These are phyloP conservation scores for Laburnicola sp. DNA, from an alignment of 2,329 filamentous ascomycete species.

Conservation along the genomic window DNA sequence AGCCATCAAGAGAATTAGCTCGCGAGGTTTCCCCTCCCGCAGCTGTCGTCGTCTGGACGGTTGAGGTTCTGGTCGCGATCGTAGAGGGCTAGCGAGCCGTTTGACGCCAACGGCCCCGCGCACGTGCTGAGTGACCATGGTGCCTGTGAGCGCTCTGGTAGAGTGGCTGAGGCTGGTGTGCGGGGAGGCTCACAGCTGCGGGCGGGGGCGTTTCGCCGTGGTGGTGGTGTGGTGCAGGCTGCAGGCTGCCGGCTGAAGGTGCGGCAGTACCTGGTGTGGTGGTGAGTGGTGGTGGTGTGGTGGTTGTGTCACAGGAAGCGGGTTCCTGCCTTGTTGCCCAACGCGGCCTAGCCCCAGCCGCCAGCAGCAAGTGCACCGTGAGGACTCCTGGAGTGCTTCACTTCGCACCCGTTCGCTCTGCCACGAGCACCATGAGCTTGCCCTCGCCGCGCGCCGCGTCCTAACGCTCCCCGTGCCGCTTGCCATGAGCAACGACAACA, in stretches of 20 bases:
- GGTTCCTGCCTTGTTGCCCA: constrained; percentile 8
- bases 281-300: constrained; percentile 6
- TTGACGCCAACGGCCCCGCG: constrained; percentile 12
- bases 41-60: constrained; percentile 28
- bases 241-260: neutral
- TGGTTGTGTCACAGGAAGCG: constrained; percentile 13
- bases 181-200: neutral
- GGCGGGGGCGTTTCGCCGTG: neutral
- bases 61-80: constrained; percentile 20
- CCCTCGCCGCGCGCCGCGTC: neutral
- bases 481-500: constrained; percentile 46
- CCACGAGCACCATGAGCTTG: constrained; percentile 9
- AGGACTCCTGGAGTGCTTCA: constrained; percentile 5
- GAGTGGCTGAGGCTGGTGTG: neutral
- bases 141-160: neutral
- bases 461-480: constrained; percentile 3
- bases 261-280: neutral
- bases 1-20: constrained; percentile 9
- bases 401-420: neutral
- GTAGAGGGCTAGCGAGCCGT: constrained; percentile 18
- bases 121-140: constrained; percentile 2
- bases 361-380: neutral
- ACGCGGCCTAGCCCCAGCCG: constrained; percentile 8
- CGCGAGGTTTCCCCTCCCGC: constrained; percentile 3
- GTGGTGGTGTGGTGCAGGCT: constrained; percentile 11